Base-by-base conservation (phyloP, 1,284 basidiomycete species). In the Uromyces viciae-fabae region DNA sequence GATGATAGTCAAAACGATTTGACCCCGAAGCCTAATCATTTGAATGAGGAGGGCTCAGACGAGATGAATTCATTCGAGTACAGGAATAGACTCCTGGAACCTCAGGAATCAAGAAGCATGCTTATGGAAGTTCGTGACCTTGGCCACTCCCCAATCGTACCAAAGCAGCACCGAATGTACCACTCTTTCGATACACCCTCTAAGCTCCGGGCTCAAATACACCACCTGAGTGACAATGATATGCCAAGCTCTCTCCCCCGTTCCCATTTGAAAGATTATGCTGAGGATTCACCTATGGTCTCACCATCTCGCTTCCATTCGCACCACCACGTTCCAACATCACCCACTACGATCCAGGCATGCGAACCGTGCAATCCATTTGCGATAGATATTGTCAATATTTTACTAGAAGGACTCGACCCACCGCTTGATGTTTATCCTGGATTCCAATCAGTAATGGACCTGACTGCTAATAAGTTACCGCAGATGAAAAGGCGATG, bases 331-430 rank as follows among this genome's bases (percentile, higher is more conserved):
- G 31, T 73, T n/a, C 68, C 81, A 25, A 54, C 72, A 28, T 33
- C 82, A 42, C 58, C 36, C 52, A 73, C 62, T 68, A 33, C 42
- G 49, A 42, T 74, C 49, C 83, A 86, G 81, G 91, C 91, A 28
- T 89, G 91, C 2, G 95, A 97, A 85, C 95, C 94, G 1, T 96
- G 94, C 87, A 93, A 94, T 86, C 94, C 95, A 0, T 92, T 92
- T 83, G 91, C 94, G 82, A 88, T 90, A 4, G 87, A 89, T 0
- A 90, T 94, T 68, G 85, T 94, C 40, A 87, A 89, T 3, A 88
- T 89, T 0, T 86, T 96, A 9, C 88, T 98, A 1, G 79, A 84
- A 36, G 90, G 90, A 0, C 89, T 92, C 36, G 88, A 92, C 22
- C 90, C 91, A 17, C 87, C 88, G 0, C 75, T 88, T 15, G 82